These are phyloP conservation scores for Apiospora pterosperma DNA, from an alignment of 2,329 filamentous ascomycete species.

Conservation along the genomic window DNA sequence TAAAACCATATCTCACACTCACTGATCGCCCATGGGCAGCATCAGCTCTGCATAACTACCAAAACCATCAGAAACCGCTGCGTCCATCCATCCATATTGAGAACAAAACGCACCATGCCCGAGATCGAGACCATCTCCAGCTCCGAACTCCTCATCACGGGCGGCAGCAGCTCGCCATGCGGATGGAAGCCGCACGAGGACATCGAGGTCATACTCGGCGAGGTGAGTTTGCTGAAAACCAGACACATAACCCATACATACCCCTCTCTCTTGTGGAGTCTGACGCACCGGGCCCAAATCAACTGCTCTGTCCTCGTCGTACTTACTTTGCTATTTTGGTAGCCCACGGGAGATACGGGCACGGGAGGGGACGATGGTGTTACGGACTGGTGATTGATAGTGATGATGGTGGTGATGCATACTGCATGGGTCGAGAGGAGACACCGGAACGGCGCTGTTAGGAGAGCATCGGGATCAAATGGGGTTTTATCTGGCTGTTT, in stretches of 20 bases:
- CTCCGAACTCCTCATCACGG: not conserved
- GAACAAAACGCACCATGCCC: not conserved
- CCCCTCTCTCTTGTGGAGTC: not conserved
- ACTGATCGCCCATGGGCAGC: too few species aligned
- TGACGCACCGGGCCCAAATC: not conserved
- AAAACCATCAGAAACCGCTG: not conserved
- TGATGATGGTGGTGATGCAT: too few species aligned
- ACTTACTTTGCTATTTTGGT: not conserved
- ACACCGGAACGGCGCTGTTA: not conserved
- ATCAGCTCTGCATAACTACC: too few species aligned
- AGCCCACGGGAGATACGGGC: not conserved
- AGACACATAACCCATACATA: too few species aligned
- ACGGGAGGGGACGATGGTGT: not conserved
- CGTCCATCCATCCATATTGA: too few species aligned
- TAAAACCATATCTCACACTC: too few species aligned
- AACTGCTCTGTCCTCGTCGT: not conserved
- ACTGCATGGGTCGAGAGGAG: too few species aligned
- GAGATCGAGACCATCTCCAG: not conserved
- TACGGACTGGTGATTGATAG: not conserved
- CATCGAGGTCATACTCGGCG: not conserved
- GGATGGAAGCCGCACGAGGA: not conserved
- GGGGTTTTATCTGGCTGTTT: not conserved
- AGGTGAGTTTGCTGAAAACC: not conserved
- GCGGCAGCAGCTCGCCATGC: not conserved
- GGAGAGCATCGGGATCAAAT: not conserved